phyloP scores from a whole-genome alignment of 2,329 filamentous ascomycete genomes.

The Penicillium hesseltinei region DNA sequence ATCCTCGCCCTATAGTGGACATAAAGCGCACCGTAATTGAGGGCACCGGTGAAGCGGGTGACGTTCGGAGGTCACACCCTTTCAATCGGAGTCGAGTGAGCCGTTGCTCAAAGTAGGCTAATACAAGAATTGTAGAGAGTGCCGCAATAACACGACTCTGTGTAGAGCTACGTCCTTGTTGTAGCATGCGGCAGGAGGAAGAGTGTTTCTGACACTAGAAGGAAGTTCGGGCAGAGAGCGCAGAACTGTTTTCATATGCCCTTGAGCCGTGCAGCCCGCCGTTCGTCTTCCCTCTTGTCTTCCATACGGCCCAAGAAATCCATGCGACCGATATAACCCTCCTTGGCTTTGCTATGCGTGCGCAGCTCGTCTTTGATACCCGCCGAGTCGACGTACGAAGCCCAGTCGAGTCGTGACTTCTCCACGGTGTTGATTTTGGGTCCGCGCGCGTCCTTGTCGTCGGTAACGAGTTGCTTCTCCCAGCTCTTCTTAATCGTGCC shows the following conservation, averaged over 20 bases:
- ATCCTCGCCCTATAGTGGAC: background rate
- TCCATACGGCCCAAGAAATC: constrained; percentile 62
- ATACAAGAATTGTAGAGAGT: background rate
- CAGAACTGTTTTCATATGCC: constrained; percentile 24
- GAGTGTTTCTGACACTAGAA: background rate
- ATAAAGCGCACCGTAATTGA: background rate
- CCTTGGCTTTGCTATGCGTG: constrained; percentile 60
- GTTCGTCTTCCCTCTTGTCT: constrained; percentile 56
- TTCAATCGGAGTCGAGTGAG: background rate
- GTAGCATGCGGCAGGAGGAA: background rate
- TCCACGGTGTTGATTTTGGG: constrained; percentile 66
- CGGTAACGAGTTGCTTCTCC: constrained; percentile 38
- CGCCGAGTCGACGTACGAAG: constrained; percentile 60
- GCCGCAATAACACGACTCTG: background rate
- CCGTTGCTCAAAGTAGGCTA: background rate
- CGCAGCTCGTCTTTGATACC: constrained; percentile 62
- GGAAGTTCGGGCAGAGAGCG: background rate
- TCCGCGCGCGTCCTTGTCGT: constrained; percentile 40
- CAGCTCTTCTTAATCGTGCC: constrained; percentile 45
- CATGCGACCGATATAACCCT: constrained; percentile 60
- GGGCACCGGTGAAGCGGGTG: background rate
- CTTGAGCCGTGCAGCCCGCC: constrained; percentile 51
- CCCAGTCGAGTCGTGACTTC: constrained; percentile 66
- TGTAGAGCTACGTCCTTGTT: background rate
- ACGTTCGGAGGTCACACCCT: background rate